A percentile compares a stretch with the other conserved stretches of the same genome.
These are phyloP conservation scores for Dendrothele bispora DNA, from an alignment of 768 basidiomycete species.

Conservation along the genomic window DNA sequence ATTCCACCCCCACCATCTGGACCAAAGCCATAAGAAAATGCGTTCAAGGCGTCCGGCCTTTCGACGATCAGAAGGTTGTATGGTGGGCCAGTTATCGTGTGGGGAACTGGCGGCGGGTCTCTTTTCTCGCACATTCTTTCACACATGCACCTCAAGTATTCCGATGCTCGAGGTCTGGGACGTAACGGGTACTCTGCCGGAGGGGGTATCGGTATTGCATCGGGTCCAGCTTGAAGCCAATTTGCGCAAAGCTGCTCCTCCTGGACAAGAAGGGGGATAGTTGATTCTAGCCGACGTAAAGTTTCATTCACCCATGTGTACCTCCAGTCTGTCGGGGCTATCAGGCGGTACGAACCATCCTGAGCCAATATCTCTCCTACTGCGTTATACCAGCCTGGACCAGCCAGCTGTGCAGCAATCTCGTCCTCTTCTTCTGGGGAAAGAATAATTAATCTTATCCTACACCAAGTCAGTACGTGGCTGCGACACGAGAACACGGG, in stretches of 20 bases:
- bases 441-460: slow-evolving; percentile 85
- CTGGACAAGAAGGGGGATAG: slow-evolving; percentile 64
- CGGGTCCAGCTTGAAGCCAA: slow-evolving; percentile 53
- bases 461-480: slow-evolving; percentile 26
- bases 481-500: background rate
- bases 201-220: slow-evolving; percentile 69
- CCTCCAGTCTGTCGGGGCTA: slow-evolving; percentile 85
- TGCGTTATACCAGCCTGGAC: slow-evolving; percentile 83
- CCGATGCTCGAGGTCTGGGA: slow-evolving; percentile 80
- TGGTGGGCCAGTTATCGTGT: slow-evolving; percentile 75
- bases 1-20: slow-evolving; percentile 90
- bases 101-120: slow-evolving; percentile 43
- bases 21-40: slow-evolving; percentile 95
- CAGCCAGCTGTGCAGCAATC: slow-evolving; percentile 79
- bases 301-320: slow-evolving; percentile 84
- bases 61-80: slow-evolving; percentile 92
- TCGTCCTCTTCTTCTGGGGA: slow-evolving; percentile 93
- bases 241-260: slow-evolving; percentile 55
- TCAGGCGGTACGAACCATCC: slow-evolving; percentile 58
- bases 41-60: slow-evolving; percentile 79
- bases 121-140: slow-evolving; percentile 48
- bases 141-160: slow-evolving; percentile 61
- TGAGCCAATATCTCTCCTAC: slow-evolving; percentile 76
- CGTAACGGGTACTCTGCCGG: slow-evolving; percentile 78
- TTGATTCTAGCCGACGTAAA: slow-evolving; percentile 72